Conservation (phyloP, 352 stramenopile genomes). For the Phytophthora europaea region DNA sequence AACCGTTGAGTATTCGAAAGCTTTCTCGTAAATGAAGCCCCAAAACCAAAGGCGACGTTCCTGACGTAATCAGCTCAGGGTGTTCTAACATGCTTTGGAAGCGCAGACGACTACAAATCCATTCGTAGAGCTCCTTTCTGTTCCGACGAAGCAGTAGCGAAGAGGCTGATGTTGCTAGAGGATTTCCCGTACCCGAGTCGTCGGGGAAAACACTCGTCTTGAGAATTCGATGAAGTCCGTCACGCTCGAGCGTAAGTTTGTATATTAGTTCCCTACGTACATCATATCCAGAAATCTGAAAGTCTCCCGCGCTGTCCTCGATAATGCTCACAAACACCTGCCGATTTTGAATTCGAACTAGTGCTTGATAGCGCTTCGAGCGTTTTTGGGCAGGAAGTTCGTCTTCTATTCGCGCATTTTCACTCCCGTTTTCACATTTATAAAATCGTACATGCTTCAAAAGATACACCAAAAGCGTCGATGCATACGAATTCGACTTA, state of each 20-base stretch:
- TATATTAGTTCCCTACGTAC: slow-evolving; percentile 49
- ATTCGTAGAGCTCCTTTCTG: slow-evolving; percentile 54
- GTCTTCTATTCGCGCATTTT: slow-evolving; percentile 28
- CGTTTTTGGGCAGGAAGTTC: slow-evolving; percentile 9
- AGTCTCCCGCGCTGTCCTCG: slow-evolving; percentile 53
- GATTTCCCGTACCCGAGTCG: neutral
- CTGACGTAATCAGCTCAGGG: slow-evolving; percentile 47
- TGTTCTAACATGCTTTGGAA: slow-evolving; percentile 78
- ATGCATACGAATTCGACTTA: slow-evolving; percentile 72
- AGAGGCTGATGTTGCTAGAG: slow-evolving; percentile 15
- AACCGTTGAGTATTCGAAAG: slow-evolving; percentile 63
- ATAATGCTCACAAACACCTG: slow-evolving; percentile 58
- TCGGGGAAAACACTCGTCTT: neutral
- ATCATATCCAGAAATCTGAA: slow-evolving; percentile 59
- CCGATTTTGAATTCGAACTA: slow-evolving; percentile 48
- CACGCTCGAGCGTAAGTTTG: slow-evolving; percentile 56
- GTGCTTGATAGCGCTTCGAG: slow-evolving; percentile 41
- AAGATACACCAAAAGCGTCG: slow-evolving; percentile 55
- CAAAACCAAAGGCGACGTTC: slow-evolving; percentile 49
- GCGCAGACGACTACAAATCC: slow-evolving; percentile 56
- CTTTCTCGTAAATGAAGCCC: slow-evolving; percentile 61
- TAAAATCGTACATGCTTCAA: slow-evolving; percentile 52
- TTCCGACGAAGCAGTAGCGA: slow-evolving; percentile 59
- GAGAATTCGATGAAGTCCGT: slow-evolving; percentile 53
- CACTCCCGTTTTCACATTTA: slow-evolving; percentile 4